Base-by-base conservation (phyloP, 139 green algal species). In the Spirogloea muscicola region DNA sequence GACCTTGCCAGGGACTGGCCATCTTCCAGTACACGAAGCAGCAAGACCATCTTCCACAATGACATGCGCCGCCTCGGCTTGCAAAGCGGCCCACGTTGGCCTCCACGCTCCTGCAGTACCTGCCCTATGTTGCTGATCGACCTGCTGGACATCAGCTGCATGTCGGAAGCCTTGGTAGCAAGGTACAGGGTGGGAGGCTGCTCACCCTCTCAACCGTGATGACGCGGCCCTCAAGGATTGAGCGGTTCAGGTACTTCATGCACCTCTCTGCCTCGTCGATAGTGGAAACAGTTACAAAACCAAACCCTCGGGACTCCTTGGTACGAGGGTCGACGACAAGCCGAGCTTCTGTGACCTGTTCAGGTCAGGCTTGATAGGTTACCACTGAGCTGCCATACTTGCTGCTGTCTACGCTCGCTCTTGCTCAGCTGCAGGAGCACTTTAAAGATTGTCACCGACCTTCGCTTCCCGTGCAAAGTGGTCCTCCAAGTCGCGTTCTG, bases 191-290 rank as follows among this genome's bases (percentile, higher is more conserved):
- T 16, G 27, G 18, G 49, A 25, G 16, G 31, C 18, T 60, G 10
- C 7, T 16, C 49, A 82, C 74, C 48, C 39, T 62, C 44, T 81
- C 74, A n/a, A 77, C 64, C 9, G 74, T 70, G 38, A 82, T 77
- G 39, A 82, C 52, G 21, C 74, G 68, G 31, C 74, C 74, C 33
- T 80, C 42, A 16, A 82, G 74, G 21, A 70, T 72, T 52, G 65
- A 79, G 34, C 66, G 58, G 58, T 82, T 38, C 6, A 80, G 51
- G 51, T 82, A 82, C 44, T 80, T 80, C 37, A 82, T 67, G 31
- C 34, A 64, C 16, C 74, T 44, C 6, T 79, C 68, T 9, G 74
- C 74, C n/a, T 80, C 74, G 25, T 80, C 67, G 7, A 80, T 18
- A 21, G n/a, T 55, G n/a, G 38, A 43, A 65, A 82, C 79, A 13